Base-by-base conservation (phyloP, 192 early-diverging fungal genomes). In the Dimargaris xerosporica region DNA sequence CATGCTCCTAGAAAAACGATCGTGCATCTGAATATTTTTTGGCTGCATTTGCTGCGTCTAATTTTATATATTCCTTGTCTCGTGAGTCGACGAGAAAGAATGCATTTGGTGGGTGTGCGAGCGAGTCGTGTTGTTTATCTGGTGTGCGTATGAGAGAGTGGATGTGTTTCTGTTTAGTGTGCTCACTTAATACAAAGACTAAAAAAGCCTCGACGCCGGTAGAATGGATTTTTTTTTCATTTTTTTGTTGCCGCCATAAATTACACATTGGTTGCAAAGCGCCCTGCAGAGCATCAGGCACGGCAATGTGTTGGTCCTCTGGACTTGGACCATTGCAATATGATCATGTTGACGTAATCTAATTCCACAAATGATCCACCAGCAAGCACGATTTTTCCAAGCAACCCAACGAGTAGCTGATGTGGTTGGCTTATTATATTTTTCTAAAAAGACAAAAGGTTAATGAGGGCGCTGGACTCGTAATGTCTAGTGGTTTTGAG, bases 91-190 rank as follows among this genome's bases (percentile, higher is more conserved):
- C 19, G 28, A 11, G 50, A n/a, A 52, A 26, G 19, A n/a, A 11
- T 26, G 23, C 50, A 52, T 3, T 10, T 52, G 28, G 11, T 52
- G 28, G 9, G 23, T 19, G 9, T 0, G 50, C 10, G n/a, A 11
- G 13, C 19, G n/a, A 11, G 28, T 26, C 9, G 9, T 26, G 48
- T 56, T 70, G 41, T 65, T 23, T 62, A 39, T 59, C 1, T 10
- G 9, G 30, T 15, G 17, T 29, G 25, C n/a, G 1, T 17, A 29
- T 62, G n/a, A n/a, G n/a, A n/a, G n/a, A n/a, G n/a, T n/a, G 34
- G 41, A 45, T 4, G 28, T 67, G 2, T 26, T 63, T 54, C 25
- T 45, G 16, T 23, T 34, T 63, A 41, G n/a, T 39, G 25, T 64
- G n/a, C n/a, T 66, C 2, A 28, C 26, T 26, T 17, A 7, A 7